Conservation (phyloP, 305 asterid species). For the Fraxinus sp. region DNA sequence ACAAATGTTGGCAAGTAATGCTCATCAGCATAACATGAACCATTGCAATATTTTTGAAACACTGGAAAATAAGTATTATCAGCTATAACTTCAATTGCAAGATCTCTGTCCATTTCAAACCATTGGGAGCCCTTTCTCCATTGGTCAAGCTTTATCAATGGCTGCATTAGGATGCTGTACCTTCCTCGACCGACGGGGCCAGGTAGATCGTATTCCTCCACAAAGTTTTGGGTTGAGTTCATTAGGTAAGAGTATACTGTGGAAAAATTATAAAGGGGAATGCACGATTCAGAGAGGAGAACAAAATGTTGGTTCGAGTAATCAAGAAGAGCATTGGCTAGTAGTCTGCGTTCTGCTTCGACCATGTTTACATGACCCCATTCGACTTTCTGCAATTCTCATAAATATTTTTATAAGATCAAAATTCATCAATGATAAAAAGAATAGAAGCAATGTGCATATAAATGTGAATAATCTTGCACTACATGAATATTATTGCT, state of each 20-base stretch:
- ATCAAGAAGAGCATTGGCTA: conserved; percentile 87
- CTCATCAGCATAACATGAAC: conserved; percentile 70
- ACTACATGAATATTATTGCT: background rate
- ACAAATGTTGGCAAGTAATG: conserved; percentile 78
- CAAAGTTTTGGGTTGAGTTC: conserved; percentile 55
- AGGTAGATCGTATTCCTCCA: conserved; percentile 51
- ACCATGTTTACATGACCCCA: conserved; percentile 87
- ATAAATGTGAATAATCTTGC: background rate
- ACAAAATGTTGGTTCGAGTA: conserved; percentile 72
- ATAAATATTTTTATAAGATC: background rate
- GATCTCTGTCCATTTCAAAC: conserved; percentile 62
- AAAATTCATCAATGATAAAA: background rate
- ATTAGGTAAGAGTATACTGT: conserved; percentile 61
- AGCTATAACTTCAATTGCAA: conserved; percentile 59
- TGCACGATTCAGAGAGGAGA: conserved; percentile 83
- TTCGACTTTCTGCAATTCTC: conserved; percentile 47
- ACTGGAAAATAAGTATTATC: conserved; percentile 49
- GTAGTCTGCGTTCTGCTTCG: conserved; percentile 78
- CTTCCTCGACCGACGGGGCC: conserved; percentile 76
- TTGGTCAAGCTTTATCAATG: conserved; percentile 41
- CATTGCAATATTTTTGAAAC: conserved; percentile 45
- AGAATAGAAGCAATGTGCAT: background rate
- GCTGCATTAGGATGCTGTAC: conserved; percentile 48
- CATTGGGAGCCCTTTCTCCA: conserved; percentile 96
- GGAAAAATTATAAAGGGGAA: conserved; percentile 80